Conservation (phyloP, 2,329 filamentous ascomycete species). For the Leptographium lundbergii region DNA sequence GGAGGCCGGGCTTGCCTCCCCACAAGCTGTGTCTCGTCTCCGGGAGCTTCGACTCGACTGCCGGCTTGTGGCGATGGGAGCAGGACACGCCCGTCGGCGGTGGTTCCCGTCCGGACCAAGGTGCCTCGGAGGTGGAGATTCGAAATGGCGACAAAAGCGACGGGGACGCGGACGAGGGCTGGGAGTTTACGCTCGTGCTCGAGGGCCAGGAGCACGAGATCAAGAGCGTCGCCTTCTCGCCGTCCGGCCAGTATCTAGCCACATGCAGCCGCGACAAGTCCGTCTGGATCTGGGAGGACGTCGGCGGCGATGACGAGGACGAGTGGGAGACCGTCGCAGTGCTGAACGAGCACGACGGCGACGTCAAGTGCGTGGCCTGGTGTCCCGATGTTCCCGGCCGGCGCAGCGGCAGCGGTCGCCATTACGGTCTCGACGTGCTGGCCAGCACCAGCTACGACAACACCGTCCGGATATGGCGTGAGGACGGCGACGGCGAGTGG, state of each 20-base stretch:
- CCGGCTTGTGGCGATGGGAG: conserved; percentile 67
- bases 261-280: conserved; percentile 88
- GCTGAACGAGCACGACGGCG: conserved; percentile 84
- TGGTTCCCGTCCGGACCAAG: neutral
- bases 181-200: conserved; percentile 82
- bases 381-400: conserved; percentile 55
- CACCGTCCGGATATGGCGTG: conserved; percentile 75
- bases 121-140: conserved; percentile 9
- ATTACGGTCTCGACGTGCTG: conserved; percentile 55
- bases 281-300: conserved; percentile 98
- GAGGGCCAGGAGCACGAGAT: conserved; percentile 95
- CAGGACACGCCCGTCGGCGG: conserved; percentile 24
- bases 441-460: conserved; percentile 93
- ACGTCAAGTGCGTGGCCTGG: conserved; percentile 92
- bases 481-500: conserved; percentile 86
- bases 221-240: conserved; percentile 64
- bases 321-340: conserved; percentile 97
- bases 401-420: conserved; percentile 20
- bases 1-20: conserved; percentile 61
- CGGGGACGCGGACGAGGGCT: conserved; percentile 42
- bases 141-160: conserved; percentile 18
- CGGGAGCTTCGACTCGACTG: conserved; percentile 86
- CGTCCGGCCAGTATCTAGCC: conserved; percentile 66
- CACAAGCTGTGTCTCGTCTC: conserved; percentile 71
- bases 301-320: conserved; percentile 66